phyloP scores from a whole-genome alignment of 768 basidiomycete species.

The Pisolithus microcarpus region DNA sequence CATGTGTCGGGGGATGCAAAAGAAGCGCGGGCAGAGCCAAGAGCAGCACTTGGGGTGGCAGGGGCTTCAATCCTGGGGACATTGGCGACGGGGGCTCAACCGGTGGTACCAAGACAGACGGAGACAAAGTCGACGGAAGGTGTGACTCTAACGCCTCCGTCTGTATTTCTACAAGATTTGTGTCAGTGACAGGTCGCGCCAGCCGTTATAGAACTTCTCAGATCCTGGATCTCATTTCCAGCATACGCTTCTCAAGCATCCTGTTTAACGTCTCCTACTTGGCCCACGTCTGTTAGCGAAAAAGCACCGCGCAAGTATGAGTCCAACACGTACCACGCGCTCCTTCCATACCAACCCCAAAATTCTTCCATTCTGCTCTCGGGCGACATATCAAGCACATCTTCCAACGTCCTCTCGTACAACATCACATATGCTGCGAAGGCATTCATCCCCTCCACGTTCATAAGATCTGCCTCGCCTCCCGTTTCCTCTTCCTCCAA shows the following conservation, averaged over 20 bases:
- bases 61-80: constrained; percentile 17
- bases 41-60: constrained; percentile 44
- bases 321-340: constrained; percentile 40
- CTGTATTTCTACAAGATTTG: background rate
- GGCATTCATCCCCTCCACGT: constrained; percentile 56
- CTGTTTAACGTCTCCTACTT: too few relatives aligned
- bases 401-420: constrained; percentile 44
- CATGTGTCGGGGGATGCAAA: constrained; percentile 58
- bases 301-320: too few relatives aligned
- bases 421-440: constrained; percentile 62
- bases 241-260: too few relatives aligned
- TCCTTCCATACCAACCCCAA: constrained; percentile 42
- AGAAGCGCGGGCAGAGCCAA: constrained; percentile 56
- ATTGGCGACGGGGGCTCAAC: background rate
- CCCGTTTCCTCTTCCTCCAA: constrained; percentile 49
- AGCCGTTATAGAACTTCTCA: constrained; percentile 13
- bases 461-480: constrained; percentile 53
- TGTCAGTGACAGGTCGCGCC: constrained; percentile 27
- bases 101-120: background rate
- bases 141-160: background rate
- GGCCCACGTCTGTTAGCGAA: too few relatives aligned
- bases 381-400: constrained; percentile 46
- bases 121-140: background rate
- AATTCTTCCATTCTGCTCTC: constrained; percentile 43
- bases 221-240: constrained; percentile 30